Percentiles rank a stretch among this genome's conserved stretches.
phyloP scores from a whole-genome alignment of 495 filamentous ascomycete species.

The Glarea lozoyensis region DNA sequence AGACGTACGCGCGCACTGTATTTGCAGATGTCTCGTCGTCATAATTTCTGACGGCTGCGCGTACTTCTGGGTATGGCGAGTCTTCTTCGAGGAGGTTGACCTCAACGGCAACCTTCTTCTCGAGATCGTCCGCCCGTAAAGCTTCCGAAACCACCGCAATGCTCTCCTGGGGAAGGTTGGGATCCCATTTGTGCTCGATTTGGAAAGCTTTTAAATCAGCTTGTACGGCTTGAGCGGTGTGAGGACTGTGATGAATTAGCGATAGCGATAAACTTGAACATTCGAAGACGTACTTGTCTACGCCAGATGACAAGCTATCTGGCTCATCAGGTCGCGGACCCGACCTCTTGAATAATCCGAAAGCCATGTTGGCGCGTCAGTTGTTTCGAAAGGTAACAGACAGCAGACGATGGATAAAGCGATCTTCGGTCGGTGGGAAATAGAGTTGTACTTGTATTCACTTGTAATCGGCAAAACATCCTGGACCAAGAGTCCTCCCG shows the following conservation, averaged over 20 bases:
- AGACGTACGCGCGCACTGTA: constrained; percentile 61
- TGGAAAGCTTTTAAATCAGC: neutral
- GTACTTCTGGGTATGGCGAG: constrained; percentile 52
- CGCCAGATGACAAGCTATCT: too few relatives aligned
- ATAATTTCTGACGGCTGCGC: constrained; percentile 48
- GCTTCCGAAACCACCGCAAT: constrained; percentile 50
- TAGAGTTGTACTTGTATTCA: too few relatives aligned
- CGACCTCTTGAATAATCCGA: constrained; percentile 21
- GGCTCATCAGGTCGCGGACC: too few relatives aligned
- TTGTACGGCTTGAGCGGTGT: too few relatives aligned
- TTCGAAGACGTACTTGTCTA: too few relatives aligned
- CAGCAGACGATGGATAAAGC: too few relatives aligned
- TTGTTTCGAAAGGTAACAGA: too few relatives aligned
- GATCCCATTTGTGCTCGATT: constrained; percentile 31
- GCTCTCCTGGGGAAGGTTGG: constrained; percentile 57
- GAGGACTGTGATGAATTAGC: too few relatives aligned
- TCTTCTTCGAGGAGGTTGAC: constrained; percentile 52
- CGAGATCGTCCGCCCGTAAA: constrained; percentile 42
- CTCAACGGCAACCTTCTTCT: constrained; percentile 44
- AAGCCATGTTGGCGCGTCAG: neutral
- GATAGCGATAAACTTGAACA: too few relatives aligned
- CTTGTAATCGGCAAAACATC: too few relatives aligned
- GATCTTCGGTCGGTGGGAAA: too few relatives aligned
- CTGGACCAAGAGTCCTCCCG: too few relatives aligned
- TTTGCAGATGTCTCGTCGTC: constrained; percentile 59